Conservation (phyloP, 192 early-diverging fungal species). For the Chytriomyces hyalinus region DNA sequence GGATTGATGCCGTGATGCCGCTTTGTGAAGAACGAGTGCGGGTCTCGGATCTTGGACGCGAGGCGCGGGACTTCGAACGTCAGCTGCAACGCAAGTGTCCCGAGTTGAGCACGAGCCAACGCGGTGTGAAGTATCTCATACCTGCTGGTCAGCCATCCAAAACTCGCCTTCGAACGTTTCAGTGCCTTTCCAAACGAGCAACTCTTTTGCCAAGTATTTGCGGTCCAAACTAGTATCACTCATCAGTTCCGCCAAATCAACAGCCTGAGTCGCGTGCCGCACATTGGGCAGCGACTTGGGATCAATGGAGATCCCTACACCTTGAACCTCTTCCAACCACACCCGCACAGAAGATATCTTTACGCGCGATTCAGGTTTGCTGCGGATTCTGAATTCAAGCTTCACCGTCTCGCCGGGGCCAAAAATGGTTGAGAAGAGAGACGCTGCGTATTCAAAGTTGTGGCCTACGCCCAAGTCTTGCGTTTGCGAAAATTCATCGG, state of each 20-base stretch:
- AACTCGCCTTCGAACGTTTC: constrained; percentile 32
- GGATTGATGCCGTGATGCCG: constrained; percentile 33
- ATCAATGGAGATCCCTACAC: constrained; percentile 27
- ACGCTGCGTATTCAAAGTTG: constrained; percentile 25
- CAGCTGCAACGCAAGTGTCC: constrained; percentile 9
- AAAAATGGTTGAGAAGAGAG: constrained; percentile 16
- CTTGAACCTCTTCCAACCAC: constrained; percentile 37
- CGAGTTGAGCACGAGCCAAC: neutral
- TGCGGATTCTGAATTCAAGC: constrained; percentile 27
- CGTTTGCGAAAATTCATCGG: constrained; percentile 6
- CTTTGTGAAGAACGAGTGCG: constrained; percentile 21
- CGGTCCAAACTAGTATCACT: constrained; percentile 21
- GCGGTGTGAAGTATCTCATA: neutral
- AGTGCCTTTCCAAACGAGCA: constrained; percentile 35
- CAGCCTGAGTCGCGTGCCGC: neutral
- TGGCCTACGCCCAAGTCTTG: constrained; percentile 11
- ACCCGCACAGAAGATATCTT: constrained; percentile 28
- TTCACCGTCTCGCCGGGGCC: constrained; percentile 29
- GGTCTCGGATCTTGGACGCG: neutral
- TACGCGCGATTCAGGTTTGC: constrained; percentile 4
- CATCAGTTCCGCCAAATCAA: constrained; percentile 21
- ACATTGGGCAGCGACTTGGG: neutral
- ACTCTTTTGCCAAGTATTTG: constrained; percentile 18
- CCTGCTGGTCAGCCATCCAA: constrained; percentile 31
- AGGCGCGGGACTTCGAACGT: constrained; percentile 32